Base-by-base conservation (phyloP, 2,329 filamentous ascomycete species). In the Cladosporium sp. region DNA sequence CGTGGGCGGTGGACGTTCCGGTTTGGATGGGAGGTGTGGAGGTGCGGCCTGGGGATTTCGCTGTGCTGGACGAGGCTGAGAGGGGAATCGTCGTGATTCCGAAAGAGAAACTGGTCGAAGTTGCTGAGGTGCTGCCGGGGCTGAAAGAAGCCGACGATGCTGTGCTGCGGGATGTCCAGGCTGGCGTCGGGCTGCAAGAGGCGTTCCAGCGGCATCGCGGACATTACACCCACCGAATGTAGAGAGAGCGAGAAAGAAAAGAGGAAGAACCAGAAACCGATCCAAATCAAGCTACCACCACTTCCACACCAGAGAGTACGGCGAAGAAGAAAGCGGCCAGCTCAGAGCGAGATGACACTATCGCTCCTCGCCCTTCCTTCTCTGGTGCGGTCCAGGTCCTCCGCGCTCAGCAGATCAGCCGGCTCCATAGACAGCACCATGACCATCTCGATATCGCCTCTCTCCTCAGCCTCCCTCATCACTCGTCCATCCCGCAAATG, bases 31-130 rank as follows among this genome's bases (percentile, higher is more conserved):
- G 77, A 1, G 73, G 76, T 10, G 75, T 79, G 6, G 69, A 68
- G 0, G 74, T 82, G 6, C 71, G 50, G 10, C 79, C 75, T 79
- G 88, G 89, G 8, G 91, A 93, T 75, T 82, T 92, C 44, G 81
- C 91, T 55, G 88, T 91, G 76, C 85, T 86, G 65, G 91, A 93
- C 74, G 83, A 86, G 5, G 78, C 80, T n/a, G 90, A 91, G 70
- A 76, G 77, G 69, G 90, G 89, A 0, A 85, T 90, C 1, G 89
- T 91, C 14, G 82, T 86, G 31, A 89, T 93, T 65, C 90, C 90
- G 1, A 78, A 80, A 57, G 83, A 82, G 37, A 85, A 86, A 71
- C 74, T 92, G 11, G 80, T 83, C 12, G 82, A 84, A 57, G 85
- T 91, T 23, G 72, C 91, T 14, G 84, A 85, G 58, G 72, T 91